phyloP scores from a whole-genome alignment of 164 flowering plant genomes.

The Magnolia sinica region DNA sequence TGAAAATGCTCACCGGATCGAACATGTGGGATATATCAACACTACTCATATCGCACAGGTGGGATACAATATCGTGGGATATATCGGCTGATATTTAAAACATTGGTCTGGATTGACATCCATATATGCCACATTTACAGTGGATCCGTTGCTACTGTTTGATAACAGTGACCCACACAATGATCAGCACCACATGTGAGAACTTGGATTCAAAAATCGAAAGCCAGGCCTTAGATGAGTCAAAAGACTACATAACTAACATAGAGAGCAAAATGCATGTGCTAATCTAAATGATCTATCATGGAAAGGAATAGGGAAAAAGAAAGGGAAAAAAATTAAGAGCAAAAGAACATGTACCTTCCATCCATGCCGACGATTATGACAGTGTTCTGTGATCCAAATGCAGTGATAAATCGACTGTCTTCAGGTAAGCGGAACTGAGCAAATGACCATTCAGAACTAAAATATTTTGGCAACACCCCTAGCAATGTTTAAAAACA shows the following conservation, averaged over 20 bases:
- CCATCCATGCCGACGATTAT: slow-evolving; percentile 81
- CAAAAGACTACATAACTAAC: not conserved
- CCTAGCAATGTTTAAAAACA: slow-evolving; percentile 35
- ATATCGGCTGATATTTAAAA: too few relatives aligned
- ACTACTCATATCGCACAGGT: too few relatives aligned
- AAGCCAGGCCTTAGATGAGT: not conserved
- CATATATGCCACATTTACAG: not conserved
- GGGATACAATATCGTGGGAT: too few relatives aligned
- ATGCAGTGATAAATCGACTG: slow-evolving; percentile 57
- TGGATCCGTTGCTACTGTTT: not conserved
- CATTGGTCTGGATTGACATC: not conserved
- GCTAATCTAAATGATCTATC: not conserved
- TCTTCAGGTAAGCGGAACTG: slow-evolving; percentile 71
- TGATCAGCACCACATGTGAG: not conserved
- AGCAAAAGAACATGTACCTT: slow-evolving; percentile 42
- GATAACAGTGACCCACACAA: not conserved
- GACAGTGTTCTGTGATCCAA: slow-evolving; percentile 82
- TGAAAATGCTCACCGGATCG: too few relatives aligned
- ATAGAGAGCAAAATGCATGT: not conserved
- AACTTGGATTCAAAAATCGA: not conserved
- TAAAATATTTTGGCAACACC: slow-evolving; percentile 83
- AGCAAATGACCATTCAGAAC: slow-evolving; percentile 97
- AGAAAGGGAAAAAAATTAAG: not conserved
- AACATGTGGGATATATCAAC: too few relatives aligned
- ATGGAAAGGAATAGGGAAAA: not conserved